Evolutionary conservation across 129 eudicot species (phyloP), one percentile per base, ranked within the genome.

Genomic region (Sambucus nigra): DNA sequence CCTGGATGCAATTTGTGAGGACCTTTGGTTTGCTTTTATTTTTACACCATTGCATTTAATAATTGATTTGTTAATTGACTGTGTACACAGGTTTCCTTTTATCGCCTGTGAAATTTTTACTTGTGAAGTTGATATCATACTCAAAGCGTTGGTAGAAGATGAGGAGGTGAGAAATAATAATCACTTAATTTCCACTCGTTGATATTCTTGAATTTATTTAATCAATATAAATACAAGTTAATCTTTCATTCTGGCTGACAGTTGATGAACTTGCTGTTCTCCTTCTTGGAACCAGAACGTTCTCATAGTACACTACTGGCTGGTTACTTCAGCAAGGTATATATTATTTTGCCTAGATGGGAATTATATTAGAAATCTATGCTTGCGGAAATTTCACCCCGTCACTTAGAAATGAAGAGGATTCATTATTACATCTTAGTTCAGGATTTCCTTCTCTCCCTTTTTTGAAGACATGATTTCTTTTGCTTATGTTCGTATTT

Each of bases 311-410:
- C 94, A 45, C 65, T 64, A 16, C 64, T 86, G 55, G 95, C 98
- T 19, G 98, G 98, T 50, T 91, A 91, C 78, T 91, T 91, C 63
- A 91, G 98, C 71, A 91, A 91, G 84, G 98, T 91, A 63, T 66
- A 52, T 39, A 29, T 17, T 26, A 19, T 31, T 46, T 45, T 42
- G 24, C 65, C 22, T 25, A n/a, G 23, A 2, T 54, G 31, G 40
- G 26, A 25, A 0, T 58, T 63, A 44, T 39, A 58, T 24, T 5
- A 1, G 23, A 23, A 27, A 48, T 23, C 8, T 22, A 21, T 13
- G 25, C 12, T 23, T 45, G 28, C 28, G 46, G 46, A 23, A 29
- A 14, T 12, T 42, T 13, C 25, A 32, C 2, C 9, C 7, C 15
- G 25, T 4, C 20, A 53, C 24, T 52, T 26, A 24, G 51, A 28